Base-by-base conservation (phyloP, 768 basidiomycete genomes). In the Boletellus emodensis region DNA sequence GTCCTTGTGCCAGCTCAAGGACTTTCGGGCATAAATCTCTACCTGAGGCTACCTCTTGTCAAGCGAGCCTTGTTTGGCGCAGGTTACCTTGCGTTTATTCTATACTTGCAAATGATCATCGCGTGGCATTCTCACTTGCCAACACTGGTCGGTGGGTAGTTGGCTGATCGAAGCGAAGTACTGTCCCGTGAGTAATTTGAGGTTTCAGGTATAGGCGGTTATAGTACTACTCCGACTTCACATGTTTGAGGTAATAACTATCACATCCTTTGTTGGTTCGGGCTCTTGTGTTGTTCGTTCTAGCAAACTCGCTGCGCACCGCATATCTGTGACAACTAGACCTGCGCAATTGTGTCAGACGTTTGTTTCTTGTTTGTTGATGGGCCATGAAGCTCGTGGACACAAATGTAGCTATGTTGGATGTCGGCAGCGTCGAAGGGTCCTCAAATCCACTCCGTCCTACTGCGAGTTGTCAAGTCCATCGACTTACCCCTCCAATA, bases 81-180 rank as follows among this genome's bases (percentile, higher is more conserved):
- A 3, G 20, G 20, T 20, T 20, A 20, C 1, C 20, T 20, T 6
- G 6, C 26, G 15, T n/a, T 18, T 18, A 28, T 8, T 8, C n/a
- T 20, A 7, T 37, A 17, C 40, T 57, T 22, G 53, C 7, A 3
- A 9, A 15, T 22, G 8, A 22, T 33, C 17, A 7, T 51, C 32
- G 17, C 35, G 11, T 53, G 86, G 85, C 55, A 71, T 88, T 46
- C 61, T 89, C 18, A 79, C 78, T 3, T 90, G 88, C 65, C 64
- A 68, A 34, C 83, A 87, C 64, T 84, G 80, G 74, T 79, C 75
- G 17, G 81, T 87, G 8, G 88, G 85, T 26, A 81, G 85, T 37
- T 72, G 75, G 85, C 36, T 74, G 33, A 58, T 91, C 44, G 73
- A 79, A 22, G 77, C 82, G 20, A 70, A 83, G 52, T 90, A 90